Conservation (phyloP, 768 basidiomycete species). For the Sistotremastrum suecicum region DNA sequence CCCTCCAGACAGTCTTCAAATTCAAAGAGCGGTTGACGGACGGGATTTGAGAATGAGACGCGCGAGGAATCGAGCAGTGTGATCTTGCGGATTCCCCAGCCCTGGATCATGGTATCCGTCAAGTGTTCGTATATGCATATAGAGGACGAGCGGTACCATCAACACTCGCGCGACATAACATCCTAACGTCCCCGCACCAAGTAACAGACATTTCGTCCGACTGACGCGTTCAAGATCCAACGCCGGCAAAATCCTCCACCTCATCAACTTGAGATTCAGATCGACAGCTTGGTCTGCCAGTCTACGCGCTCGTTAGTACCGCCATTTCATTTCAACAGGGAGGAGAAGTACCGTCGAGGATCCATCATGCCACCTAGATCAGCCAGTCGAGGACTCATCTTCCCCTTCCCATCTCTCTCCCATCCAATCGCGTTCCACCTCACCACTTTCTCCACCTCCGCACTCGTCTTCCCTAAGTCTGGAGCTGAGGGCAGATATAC, state of each 20-base stretch:
- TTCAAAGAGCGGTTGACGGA: conserved; percentile 91
- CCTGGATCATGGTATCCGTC: conserved; percentile 29
- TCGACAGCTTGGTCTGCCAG: conserved; percentile 96
- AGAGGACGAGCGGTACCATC: conserved; percentile 48
- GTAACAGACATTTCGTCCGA: conserved; percentile 61
- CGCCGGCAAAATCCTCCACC: conserved; percentile 86
- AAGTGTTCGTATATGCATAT: background rate
- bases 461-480: conserved; percentile 7
- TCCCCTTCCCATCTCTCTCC: conserved; percentile 87
- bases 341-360: conserved; percentile 45
- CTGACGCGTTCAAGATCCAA: conserved; percentile 85
- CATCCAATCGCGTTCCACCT: conserved; percentile 72
- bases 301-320: conserved; percentile 22
- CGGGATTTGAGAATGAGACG: conserved; percentile 96
- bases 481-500: conserved; percentile 22
- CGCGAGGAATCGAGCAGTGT: conserved; percentile 83
- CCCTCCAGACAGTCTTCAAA: conserved; percentile 89
- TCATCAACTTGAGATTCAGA: conserved; percentile 93
- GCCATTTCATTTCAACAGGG: background rate
- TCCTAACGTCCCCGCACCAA: conserved; percentile 93
- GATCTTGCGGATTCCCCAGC: conserved; percentile 91
- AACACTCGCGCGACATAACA: conserved; percentile 89
- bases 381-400: conserved; percentile 74
- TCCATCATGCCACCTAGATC: conserved; percentile 97
- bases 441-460: background rate